Base-by-base conservation (phyloP, 2,329 filamentous ascomycete genomes). In the Scorias spongiosa region DNA sequence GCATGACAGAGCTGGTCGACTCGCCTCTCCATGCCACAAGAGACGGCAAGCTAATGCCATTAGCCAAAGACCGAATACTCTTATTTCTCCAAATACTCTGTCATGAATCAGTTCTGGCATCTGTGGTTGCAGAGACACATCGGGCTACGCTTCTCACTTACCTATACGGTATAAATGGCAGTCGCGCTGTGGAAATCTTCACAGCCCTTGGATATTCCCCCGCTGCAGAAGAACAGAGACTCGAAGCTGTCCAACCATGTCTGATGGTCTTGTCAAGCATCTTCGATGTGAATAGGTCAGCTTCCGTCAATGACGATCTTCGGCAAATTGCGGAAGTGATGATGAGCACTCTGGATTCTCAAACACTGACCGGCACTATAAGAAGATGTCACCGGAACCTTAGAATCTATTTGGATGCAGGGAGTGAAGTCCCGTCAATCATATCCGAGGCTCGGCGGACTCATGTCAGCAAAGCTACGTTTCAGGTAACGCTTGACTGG, bases 101-200 rank as follows among this genome's bases (percentile, higher is more conserved):
- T 1, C 56, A 69, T 47, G 54, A 59, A 0, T 57, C 64, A 32
- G 58, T 71, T 1, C 49, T 66, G 18, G 57, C 57, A 5, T 70
- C 67, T 0, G 46, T 66, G 10, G 52, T 69, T 2, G 48, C 70
- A 5, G 64, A 70, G 46, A 54, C 58, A 11, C 53, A 61, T 2
- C 54, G 69, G 10, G 63, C 59, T 14, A 67, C 60, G 2, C 63
- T 72, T 18, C 68, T 64, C 53, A 68, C 62, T 29, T 62, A 63
- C 48, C 50, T 71, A 10, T 70, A 61, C 44, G 66, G 67, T 2
- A 42, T 55, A n/a, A 54, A 55, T 36, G 67, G 67, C 28, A 53
- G 48, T 8, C 60, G 63, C 47, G 62, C 57, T 12, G 53, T 61
- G 10, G 44, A 44, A 1, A 50, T 70, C 18, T 65, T 68, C 41